phyloP scores from a whole-genome alignment of 106 monocot genomes.

The Dioscorea zingiberensis region DNA sequence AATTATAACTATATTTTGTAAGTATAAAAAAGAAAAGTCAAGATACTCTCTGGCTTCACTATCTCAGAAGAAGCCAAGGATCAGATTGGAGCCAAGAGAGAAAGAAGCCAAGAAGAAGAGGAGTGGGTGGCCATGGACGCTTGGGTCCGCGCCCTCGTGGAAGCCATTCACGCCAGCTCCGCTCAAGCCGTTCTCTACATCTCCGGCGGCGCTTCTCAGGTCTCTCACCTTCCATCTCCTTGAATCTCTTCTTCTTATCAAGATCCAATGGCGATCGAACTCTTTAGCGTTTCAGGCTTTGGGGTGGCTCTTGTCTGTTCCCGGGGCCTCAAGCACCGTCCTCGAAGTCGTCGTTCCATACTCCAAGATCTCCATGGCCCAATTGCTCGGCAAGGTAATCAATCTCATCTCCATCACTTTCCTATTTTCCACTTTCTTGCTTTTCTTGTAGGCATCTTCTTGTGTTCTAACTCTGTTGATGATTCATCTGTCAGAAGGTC shows the following conservation, averaged over 20 bases:
- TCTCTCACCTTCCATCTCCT: constrained; percentile 15
- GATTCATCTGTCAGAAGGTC: too few species aligned
- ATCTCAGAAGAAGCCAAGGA: neutral
- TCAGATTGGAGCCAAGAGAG: neutral
- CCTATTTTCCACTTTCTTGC: too few species aligned
- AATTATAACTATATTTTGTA: too few species aligned
- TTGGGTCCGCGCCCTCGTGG: constrained; percentile 54
- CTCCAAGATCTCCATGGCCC: constrained; percentile 65
- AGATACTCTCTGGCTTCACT: too few species aligned
- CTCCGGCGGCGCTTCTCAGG: constrained; percentile 96
- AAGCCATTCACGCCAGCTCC: constrained; percentile 70
- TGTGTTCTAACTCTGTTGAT: too few species aligned
- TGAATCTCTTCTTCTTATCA: neutral
- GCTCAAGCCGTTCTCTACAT: constrained; percentile 65
- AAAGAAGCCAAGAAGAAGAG: neutral
- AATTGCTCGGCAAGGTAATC: constrained; percentile 76
- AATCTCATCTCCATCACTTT: neutral
- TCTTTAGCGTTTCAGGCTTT: constrained; percentile 39
- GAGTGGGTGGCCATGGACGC: constrained; percentile 28
- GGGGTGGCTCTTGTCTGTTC: constrained; percentile 84
- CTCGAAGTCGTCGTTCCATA: constrained; percentile 86
- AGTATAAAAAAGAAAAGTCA: too few species aligned
- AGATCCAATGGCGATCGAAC: neutral
- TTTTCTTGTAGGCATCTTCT: too few species aligned
- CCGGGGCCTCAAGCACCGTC: constrained; percentile 83